These are phyloP conservation scores for Parastagonospora nodorum DNA, from an alignment of 2,329 filamentous ascomycete species.

Conservation along the genomic window DNA sequence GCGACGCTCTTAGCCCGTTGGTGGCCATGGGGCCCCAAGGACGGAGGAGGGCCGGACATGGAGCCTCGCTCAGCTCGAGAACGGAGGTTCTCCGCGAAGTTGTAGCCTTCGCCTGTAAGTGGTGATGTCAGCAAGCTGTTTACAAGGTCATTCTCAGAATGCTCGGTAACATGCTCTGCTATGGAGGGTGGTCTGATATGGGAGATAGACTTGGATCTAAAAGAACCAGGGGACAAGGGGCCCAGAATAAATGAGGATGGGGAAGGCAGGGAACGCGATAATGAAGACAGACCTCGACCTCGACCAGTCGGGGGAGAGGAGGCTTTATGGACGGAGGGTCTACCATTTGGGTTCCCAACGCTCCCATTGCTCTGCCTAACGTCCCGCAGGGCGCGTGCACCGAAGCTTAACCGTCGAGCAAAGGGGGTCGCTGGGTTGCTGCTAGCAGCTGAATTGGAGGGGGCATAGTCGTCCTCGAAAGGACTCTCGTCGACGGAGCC, in stretches of 20 bases:
- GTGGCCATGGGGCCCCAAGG: conserved; percentile 48
- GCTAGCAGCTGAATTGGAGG: conserved; percentile 57
- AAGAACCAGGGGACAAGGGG: conserved; percentile 25
- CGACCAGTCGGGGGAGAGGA: conserved; percentile 59
- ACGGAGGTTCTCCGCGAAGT: conserved; percentile 95
- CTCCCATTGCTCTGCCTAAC: conserved; percentile 61
- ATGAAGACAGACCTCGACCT: conserved; percentile 63
- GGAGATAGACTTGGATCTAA: conserved; percentile 32
- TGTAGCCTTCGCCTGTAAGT: conserved; percentile 86
- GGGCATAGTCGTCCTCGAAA: conserved; percentile 61
- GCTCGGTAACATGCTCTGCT: conserved; percentile 36
- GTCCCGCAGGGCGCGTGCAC: conserved; percentile 76
- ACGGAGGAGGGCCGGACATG: conserved; percentile 54
- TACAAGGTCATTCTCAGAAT: conserved; percentile 35
- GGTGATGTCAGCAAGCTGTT: conserved; percentile 68
- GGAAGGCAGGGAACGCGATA: conserved; percentile 40
- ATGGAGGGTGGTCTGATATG: conserved; percentile 35
- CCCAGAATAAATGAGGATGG: conserved; percentile 25
- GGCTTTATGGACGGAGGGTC: conserved; percentile 58
- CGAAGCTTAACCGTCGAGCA: conserved; percentile 86
- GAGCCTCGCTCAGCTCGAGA: conserved; percentile 80
- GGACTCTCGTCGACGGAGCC: conserved; percentile 56
- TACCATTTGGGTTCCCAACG: conserved; percentile 66
- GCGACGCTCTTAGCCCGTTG: conserved; percentile 73
- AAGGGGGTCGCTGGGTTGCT: conserved; percentile 75